Evolutionary conservation across 108 stramenopile species (phyloP).

Genomic region (Cyclostephanos invisitatus): DNA sequence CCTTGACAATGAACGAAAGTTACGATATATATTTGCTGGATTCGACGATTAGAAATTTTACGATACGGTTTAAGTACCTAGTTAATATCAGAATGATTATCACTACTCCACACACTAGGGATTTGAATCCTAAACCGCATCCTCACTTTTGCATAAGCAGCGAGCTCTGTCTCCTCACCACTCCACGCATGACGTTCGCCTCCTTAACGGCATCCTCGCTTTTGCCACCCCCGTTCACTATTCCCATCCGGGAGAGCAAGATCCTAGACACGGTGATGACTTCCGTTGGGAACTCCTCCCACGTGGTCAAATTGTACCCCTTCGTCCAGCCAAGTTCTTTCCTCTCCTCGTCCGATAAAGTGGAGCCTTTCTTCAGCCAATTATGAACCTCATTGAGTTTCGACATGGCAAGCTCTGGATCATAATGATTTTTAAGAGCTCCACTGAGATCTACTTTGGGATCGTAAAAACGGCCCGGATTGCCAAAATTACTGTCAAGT

Average conservation of each 20-base stretch:
- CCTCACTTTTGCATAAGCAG: no score
- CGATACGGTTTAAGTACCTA: no score
- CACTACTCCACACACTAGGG: no score
- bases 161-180: constrained; percentile 20
- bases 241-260: constrained; percentile 35
- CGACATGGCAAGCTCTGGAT: constrained; percentile 40
- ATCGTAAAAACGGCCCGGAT: constrained; percentile 55
- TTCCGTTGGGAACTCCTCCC: constrained; percentile 51
- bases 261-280: constrained; percentile 28
- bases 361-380: constrained; percentile 47
- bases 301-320: constrained; percentile 50
- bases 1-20: no score
- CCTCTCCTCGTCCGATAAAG: constrained; percentile 37
- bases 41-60: no score
- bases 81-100: no score
- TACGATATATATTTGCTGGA: no score
- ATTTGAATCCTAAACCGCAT: no score
- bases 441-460: constrained; percentile 37
- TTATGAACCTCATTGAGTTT: constrained; percentile 50
- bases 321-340: constrained; percentile 37
- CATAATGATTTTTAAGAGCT: constrained; percentile 54
- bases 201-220: constrained; percentile 21
- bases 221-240: constrained; percentile 29
- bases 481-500: constrained; percentile 26
- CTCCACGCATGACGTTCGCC: constrained; percentile 32